A percentile compares a stretch with the other conserved stretches of the same genome.
phyloP scores from a whole-genome alignment of 2,329 filamentous ascomycete genomes.

The Penicillium rolfsii region DNA sequence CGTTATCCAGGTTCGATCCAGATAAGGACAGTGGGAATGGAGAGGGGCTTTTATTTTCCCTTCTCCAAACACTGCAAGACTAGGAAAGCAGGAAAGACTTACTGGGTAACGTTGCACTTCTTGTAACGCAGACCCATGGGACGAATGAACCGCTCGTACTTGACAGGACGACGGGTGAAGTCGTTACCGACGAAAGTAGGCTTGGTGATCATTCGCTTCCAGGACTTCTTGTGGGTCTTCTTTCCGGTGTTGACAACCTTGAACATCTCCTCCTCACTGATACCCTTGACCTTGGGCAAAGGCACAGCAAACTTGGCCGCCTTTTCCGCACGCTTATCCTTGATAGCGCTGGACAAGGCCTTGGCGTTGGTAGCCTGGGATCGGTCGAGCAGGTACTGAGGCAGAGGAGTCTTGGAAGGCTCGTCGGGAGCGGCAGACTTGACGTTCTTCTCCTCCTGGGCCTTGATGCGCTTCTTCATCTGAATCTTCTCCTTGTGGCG shows the following conservation, averaged over 20 bases:
- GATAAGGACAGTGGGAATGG: background rate
- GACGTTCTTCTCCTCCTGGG: constrained; percentile 94
- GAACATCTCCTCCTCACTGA: constrained; percentile 97
- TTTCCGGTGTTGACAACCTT: constrained; percentile 94
- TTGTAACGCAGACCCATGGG: constrained; percentile 80
- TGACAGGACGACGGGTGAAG: constrained; percentile 86
- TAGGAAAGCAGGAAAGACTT: constrained; percentile 20
- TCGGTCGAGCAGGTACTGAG: constrained; percentile 93
- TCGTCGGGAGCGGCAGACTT: constrained; percentile 79
- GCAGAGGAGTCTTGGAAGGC: constrained; percentile 76
- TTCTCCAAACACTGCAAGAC: background rate
- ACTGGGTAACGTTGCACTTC: constrained; percentile 68
- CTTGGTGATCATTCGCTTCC: constrained; percentile 70
- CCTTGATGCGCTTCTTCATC: constrained; percentile 92
- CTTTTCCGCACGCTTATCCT: constrained; percentile 93
- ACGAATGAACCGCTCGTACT: constrained; percentile 70
- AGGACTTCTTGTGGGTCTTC: constrained; percentile 84
- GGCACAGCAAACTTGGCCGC: constrained; percentile 91
- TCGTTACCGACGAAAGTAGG: constrained; percentile 89
- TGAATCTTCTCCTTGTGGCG: constrained; percentile 97
- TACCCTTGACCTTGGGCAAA: constrained; percentile 89
- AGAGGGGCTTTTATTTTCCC: background rate
- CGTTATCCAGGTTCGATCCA: background rate
- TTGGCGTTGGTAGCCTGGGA: constrained; percentile 69
- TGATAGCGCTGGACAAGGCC: constrained; percentile 81